Conservation (phyloP, 208 protist genomes). For the Trypanosoma mega region DNA sequence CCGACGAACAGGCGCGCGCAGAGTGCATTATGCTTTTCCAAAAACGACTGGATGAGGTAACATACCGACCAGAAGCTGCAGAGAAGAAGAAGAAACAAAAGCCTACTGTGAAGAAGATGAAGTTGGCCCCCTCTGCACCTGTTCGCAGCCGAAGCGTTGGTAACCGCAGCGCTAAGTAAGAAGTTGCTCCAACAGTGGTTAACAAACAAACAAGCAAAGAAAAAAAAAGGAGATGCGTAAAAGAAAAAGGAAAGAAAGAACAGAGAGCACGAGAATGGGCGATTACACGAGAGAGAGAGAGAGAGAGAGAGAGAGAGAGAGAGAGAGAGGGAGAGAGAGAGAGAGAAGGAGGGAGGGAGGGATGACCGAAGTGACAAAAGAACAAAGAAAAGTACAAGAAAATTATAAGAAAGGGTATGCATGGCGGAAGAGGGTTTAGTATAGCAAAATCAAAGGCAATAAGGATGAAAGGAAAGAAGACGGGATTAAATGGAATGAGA, state of each 20-base stretch:
- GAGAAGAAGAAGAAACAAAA: conserved; percentile 52
- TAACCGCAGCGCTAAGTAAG: background rate
- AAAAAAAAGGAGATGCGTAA: background rate
- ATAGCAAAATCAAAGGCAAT: too few relatives aligned
- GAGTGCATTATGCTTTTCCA: conserved; percentile 60
- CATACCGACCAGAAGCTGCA: conserved; percentile 22
- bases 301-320: background rate
- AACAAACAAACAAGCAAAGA: conserved; percentile 1
- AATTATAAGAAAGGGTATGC: too few relatives aligned
- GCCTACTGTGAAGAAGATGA: conserved; percentile 57
- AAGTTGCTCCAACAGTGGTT: background rate
- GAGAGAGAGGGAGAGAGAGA: conserved; percentile 7
- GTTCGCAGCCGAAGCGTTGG: conserved; percentile 41
- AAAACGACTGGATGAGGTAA: conserved; percentile 55
- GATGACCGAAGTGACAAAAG: background rate
- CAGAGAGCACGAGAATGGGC: background rate
- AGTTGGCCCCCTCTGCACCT: conserved; percentile 76
- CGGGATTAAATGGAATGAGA: too few relatives aligned
- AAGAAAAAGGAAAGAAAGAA: conserved; percentile 2
- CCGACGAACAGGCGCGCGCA: conserved; percentile 24
- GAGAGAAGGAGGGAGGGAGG: background rate
- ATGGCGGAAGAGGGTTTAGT: too few relatives aligned
- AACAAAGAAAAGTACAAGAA: conserved; percentile 23
- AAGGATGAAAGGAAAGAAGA: too few relatives aligned
- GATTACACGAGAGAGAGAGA: conserved; percentile 6